These are phyloP conservation scores for Conticribra guillardii DNA, from an alignment of 108 stramenopile species.

Conservation along the genomic window DNA sequence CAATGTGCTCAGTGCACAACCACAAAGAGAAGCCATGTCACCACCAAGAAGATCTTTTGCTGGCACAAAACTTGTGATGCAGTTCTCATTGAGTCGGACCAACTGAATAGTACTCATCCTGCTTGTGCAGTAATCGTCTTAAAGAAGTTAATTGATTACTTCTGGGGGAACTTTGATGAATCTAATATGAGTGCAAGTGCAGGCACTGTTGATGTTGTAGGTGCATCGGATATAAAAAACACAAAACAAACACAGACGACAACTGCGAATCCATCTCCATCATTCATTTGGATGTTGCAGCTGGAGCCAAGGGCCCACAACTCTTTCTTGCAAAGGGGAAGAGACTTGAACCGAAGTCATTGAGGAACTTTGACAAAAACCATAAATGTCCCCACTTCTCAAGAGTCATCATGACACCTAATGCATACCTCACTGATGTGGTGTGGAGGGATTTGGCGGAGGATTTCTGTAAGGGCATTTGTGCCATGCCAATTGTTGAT, in stretches of 20 bases:
- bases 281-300: background rate
- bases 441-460: conserved; percentile 3
- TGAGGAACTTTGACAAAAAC: background rate
- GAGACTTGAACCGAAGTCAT: background rate
- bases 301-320: conserved; percentile 1
- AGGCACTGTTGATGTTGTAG: background rate
- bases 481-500: background rate
- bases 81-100: background rate
- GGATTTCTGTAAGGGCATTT: background rate
- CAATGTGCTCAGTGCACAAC: conserved; percentile 5
- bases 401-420: conserved; percentile 2
- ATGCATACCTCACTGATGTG: conserved; percentile 17
- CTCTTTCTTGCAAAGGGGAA: background rate
- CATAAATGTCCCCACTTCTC: background rate
- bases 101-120: background rate
- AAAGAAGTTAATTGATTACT: background rate
- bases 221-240: background rate
- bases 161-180: conserved; percentile 4
- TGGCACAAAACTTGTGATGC: background rate
- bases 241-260: background rate
- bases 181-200: background rate
- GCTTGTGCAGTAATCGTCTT: background rate
- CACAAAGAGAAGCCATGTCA: conserved; percentile 5
- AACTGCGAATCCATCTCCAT: background rate
- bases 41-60: conserved; percentile 4